phyloP scores from a whole-genome alignment of 371 early-diverging fungal species.

The Dichotomocladium elegans region DNA sequence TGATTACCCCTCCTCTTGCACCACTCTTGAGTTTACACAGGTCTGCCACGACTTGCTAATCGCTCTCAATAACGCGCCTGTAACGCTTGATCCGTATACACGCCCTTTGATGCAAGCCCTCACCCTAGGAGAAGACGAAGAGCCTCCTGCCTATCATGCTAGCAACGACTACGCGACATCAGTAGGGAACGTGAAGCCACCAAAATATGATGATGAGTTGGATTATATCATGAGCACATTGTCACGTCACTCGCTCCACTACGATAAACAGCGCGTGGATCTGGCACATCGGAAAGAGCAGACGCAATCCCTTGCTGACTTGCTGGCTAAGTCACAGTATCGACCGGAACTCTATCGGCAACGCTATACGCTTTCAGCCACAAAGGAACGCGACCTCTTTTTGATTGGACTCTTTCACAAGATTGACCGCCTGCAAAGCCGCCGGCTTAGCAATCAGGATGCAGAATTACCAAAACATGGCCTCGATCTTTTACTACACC shows the following conservation, averaged over 20 bases:
- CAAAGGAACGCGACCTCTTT: conserved; percentile 24
- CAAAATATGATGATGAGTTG: not conserved
- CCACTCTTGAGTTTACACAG: not conserved
- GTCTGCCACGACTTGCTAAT: not conserved
- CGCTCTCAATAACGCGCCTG: not conserved
- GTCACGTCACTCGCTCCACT: not conserved
- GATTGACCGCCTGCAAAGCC: conserved; percentile 24
- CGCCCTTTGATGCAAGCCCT: not conserved
- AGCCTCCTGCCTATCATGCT: conserved; percentile 1
- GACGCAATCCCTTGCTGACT: conserved; percentile 18
- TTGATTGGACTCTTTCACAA: conserved; percentile 21
- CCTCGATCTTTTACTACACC: conserved; percentile 1
- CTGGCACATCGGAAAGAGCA: not conserved
- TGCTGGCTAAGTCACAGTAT: conserved; percentile 44
- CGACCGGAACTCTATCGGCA: conserved; percentile 24
- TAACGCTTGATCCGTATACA: not conserved
- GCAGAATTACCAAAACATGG: conserved; percentile 15
- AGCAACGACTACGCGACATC: not conserved
- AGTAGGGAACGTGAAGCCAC: not conserved
- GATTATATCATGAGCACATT: not conserved
- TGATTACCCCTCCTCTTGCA: not conserved
- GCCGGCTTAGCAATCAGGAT: conserved; percentile 27
- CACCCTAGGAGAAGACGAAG: not conserved
- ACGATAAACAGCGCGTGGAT: conserved; percentile 3
- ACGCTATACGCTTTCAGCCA: conserved; percentile 16